These are phyloP conservation scores for Phoenix dactylifera DNA, from an alignment of 176 grass and related monocot species.

Conservation along the genomic window DNA sequence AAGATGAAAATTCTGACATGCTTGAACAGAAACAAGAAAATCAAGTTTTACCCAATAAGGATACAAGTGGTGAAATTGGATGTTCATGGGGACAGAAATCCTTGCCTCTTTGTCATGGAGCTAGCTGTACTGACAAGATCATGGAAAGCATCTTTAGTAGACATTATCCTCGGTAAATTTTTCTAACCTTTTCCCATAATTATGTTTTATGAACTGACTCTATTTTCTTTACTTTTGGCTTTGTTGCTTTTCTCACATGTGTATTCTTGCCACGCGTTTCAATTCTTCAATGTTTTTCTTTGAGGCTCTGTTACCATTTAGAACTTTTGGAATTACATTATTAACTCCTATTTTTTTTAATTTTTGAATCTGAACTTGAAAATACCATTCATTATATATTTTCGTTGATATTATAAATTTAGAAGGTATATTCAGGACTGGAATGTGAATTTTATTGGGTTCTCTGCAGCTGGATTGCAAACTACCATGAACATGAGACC, in stretches of 20 bases:
- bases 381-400: no score
- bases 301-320: no score
- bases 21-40: conserved; percentile 32
- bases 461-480: conserved; percentile 67
- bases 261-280: no score
- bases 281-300: no score
- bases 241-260: no score
- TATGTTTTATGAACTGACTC: no score
- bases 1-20: conserved; percentile 46
- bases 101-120: conserved; percentile 11
- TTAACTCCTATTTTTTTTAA: not conserved
- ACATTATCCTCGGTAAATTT: conserved; percentile 52
- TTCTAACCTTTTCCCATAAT: not conserved
- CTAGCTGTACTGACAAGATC: conserved; percentile 45
- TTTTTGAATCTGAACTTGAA: not conserved
- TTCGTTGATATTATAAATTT: no score
- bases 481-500: conserved; percentile 95
- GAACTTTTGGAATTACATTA: not conserved
- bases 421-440: no score
- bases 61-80: conserved; percentile 24
- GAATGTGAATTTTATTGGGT: not conserved
- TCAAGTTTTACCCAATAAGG: conserved; percentile 14
- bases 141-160: conserved; percentile 67
- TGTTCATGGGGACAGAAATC: conserved; percentile 16
- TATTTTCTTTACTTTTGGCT: no score